phyloP scores from a whole-genome alignment of 805 yeast species.

The Metschnikowia continentalis region DNA sequence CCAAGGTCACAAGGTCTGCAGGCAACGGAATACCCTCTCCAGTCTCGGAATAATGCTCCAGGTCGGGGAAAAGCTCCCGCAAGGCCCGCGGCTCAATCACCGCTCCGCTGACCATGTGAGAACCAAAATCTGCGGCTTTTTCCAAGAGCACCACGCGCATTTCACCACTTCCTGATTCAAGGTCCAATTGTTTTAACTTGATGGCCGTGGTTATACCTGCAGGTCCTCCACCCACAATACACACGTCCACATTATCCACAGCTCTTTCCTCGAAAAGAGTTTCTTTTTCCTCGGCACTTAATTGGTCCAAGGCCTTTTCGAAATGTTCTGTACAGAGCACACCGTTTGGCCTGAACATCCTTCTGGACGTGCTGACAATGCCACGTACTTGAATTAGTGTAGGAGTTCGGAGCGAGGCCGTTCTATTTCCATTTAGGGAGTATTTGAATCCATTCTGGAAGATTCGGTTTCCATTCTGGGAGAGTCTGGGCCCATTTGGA shows the following conservation, averaged over 20 bases:
- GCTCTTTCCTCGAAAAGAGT: constrained; percentile 63
- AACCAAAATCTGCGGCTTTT: constrained; percentile 89
- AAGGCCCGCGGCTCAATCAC: constrained; percentile 88
- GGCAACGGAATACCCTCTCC: constrained; percentile 74
- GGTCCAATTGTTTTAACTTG: constrained; percentile 77
- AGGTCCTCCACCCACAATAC: constrained; percentile 97
- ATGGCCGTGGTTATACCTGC: constrained; percentile 96
- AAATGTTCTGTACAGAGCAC: neutral
- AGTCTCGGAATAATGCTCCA: constrained; percentile 47
- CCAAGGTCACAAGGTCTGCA: constrained; percentile 67
- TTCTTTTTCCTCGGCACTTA: constrained; percentile 41
- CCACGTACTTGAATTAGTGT: neutral
- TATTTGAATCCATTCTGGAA: neutral
- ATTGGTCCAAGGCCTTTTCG: constrained; percentile 2
- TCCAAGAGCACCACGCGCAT: constrained; percentile 86
- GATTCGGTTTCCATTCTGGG: neutral
- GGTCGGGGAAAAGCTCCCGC: constrained; percentile 74
- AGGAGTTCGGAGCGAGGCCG: neutral
- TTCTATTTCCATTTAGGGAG: neutral
- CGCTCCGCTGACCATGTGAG: constrained; percentile 91
- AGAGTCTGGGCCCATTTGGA: neutral
- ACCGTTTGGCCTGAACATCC: neutral
- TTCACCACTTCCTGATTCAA: constrained; percentile 57
- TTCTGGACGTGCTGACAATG: neutral
- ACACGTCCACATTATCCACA: constrained; percentile 84